These are phyloP conservation scores for Leccinum longicurvipes DNA, from an alignment of 768 basidiomycete species.

Conservation along the genomic window DNA sequence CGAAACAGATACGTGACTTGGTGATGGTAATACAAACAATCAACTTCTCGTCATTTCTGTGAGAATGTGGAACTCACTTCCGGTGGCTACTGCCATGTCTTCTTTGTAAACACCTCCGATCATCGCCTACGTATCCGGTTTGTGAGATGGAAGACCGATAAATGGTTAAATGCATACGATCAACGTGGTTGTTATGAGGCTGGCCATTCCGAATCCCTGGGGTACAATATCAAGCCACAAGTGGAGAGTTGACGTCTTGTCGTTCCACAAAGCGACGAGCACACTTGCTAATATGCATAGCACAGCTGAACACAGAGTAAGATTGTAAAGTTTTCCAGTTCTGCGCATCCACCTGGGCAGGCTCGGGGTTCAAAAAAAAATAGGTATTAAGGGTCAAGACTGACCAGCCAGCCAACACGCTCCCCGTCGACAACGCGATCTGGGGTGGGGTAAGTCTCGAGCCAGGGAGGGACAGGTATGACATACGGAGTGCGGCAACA, in stretches of 20 bases:
- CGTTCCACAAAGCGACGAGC: conserved; percentile 65
- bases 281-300: conserved; percentile 57
- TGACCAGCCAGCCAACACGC: conserved; percentile 84
- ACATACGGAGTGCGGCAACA: conserved; percentile 86
- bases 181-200: conserved; percentile 80
- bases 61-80: conserved; percentile 56
- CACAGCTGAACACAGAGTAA: conserved; percentile 65
- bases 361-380: conserved; percentile 6
- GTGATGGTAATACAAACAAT: not conserved
- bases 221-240: conserved; percentile 79
- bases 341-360: conserved; percentile 70
- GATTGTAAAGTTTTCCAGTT: conserved; percentile 80
- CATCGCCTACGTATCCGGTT: conserved; percentile 59
- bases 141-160: conserved; percentile 4
- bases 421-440: conserved; percentile 81
- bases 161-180: conserved; percentile 53
- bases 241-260: conserved; percentile 55
- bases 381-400: conserved; percentile 21
- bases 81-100: conserved; percentile 86
- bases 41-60: conserved; percentile 7
- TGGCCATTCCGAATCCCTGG: conserved; percentile 82
- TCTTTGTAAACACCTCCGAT: conserved; percentile 77
- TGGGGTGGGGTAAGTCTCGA: conserved; percentile 32
- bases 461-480: conserved; percentile 1
- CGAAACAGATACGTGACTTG: conserved; percentile 91